phyloP scores from a whole-genome alignment of 148 eudicot genomes.

The Amaranthus palmeri region DNA sequence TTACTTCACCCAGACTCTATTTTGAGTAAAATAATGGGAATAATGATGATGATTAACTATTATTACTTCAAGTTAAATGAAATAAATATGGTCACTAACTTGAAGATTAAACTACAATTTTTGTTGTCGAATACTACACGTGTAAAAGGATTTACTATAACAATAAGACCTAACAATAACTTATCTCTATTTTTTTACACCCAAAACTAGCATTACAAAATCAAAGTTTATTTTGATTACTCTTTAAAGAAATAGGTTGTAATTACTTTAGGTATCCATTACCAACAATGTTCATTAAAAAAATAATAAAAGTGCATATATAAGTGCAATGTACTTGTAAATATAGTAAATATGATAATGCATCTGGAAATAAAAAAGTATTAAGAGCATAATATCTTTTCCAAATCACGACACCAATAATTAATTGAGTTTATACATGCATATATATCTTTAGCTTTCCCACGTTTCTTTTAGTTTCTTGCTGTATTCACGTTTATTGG shows the following conservation, averaged over 20 bases:
- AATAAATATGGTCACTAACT: not conserved
- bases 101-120: not conserved
- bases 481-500: conserved; percentile 4
- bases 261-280: not conserved
- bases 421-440: not conserved
- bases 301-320: not conserved
- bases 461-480: not conserved
- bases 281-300: not conserved
- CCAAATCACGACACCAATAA: not conserved
- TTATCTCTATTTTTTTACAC: too few species aligned
- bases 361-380: not conserved
- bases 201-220: too few species aligned
- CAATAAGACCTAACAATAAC: not conserved
- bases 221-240: not conserved
- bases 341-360: not conserved
- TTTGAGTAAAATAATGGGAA: too few species aligned
- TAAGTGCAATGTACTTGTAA: not conserved
- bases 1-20: too few species aligned
- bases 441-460: not conserved
- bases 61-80: too few species aligned
- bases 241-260: not conserved
- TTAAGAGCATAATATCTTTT: not conserved
- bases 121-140: not conserved
- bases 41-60: too few species aligned
- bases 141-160: not conserved